Evolutionary conservation across 1,284 basidiomycete species (phyloP), one percentile per base, ranked within the genome.

Genomic region (Trichosporon sp.): DNA sequence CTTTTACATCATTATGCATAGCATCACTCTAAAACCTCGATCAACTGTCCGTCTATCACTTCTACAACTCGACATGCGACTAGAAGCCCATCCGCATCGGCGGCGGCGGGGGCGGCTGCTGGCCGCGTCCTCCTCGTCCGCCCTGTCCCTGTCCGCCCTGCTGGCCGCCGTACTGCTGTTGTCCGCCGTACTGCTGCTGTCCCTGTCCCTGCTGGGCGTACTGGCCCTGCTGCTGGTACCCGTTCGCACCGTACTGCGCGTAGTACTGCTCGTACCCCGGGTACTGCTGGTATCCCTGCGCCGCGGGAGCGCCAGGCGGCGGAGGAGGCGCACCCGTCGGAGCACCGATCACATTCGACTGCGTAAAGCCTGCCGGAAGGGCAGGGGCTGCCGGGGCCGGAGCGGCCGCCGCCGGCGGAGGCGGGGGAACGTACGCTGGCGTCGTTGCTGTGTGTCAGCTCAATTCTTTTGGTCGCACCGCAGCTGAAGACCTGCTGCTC

Each of bases 361-460:
- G 65, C 67, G 72, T 65, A 51, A 89, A 90, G 2, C 89, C 88
- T 0, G 77, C 73, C 71, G 89, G 74, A 1, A 72, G 56, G 1
- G 72, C 70, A 1, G 74, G 70, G 6, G 68, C 66, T 8, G 66
- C 26, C 6, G 67, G 40, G 2, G 66, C 61, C 10, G 56, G 54
- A 3, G 70, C 48, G 4, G 77, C 73, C 2, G 78, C 74, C 5
- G 78, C 37, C 14, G 68, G 75, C 65, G 56, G 59, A 32, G 88
- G 87, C n/a, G 86, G 87, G 4, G 85, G 85, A 37, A 67, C 68
- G 59, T 69, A 71, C 8, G 66, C 64, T 43, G 68, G 71, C 14
- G 66, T 65, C 31, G 67, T 83, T 83, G 68, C 61, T 32, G 68
- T 4, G 43, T n/a, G 65, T 65, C 16, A 59, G 21, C 63, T n/a